Evolutionary conservation across 345 rosid genomes (phyloP).

Genomic region (Dimocarpus longan): DNA sequence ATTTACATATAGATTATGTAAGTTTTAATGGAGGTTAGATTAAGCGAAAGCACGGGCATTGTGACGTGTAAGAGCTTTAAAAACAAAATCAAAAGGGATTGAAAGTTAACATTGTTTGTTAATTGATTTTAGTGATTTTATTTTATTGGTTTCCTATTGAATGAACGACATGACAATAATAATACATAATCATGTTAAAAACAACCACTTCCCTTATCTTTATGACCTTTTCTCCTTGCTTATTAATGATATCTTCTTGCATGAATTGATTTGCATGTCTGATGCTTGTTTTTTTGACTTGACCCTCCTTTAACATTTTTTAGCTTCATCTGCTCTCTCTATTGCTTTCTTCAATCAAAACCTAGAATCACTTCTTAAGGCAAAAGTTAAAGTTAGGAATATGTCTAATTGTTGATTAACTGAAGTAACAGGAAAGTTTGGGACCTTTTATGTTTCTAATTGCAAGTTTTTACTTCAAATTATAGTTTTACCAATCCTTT

Average conservation of each 20-base stretch:
- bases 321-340: neutral
- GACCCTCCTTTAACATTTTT: slow-evolving; percentile 18
- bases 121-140: slow-evolving; percentile 8
- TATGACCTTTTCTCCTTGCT: slow-evolving; percentile 12
- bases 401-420: neutral
- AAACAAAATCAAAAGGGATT: too few species aligned
- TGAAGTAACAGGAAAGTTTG: neutral
- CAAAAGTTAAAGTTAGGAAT: neutral
- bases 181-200: slow-evolving; percentile 16
- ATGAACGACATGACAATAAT: slow-evolving; percentile 19
- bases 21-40: neutral
- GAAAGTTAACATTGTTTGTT: neutral
- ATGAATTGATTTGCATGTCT: slow-evolving; percentile 21
- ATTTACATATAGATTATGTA: neutral
- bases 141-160: slow-evolving; percentile 15
- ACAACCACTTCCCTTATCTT: slow-evolving; percentile 25
- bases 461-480: too few species aligned
- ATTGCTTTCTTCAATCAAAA: slow-evolving; percentile 5
- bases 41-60: too few species aligned
- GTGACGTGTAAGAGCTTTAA: too few species aligned
- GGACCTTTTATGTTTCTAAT: neutral
- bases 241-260: slow-evolving; percentile 20
- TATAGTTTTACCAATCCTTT: too few species aligned
- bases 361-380: neutral
- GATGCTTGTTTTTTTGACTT: slow-evolving; percentile 26